phyloP scores from a whole-genome alignment of 1,284 basidiomycete species.

The Ceratobasidium papillatum region DNA sequence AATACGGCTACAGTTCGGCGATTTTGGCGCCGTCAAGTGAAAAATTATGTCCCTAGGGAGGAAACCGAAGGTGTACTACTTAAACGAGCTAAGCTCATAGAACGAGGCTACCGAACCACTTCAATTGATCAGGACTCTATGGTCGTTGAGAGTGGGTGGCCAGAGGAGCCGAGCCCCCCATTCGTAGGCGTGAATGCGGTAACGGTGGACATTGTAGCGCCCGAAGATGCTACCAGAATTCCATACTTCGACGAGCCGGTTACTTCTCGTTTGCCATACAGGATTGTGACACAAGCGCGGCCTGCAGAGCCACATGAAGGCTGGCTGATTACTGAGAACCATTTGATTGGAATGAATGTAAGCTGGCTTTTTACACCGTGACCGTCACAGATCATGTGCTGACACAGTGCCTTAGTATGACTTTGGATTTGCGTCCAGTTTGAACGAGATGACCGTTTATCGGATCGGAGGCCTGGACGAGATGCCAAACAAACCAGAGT shows the following conservation, averaged over 20 bases:
- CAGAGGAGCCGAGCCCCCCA: not conserved
- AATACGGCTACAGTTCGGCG: not conserved
- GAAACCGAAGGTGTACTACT: not conserved
- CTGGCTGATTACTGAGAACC: constrained; percentile 11
- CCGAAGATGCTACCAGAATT: not conserved
- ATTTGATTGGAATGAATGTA: constrained; percentile 23
- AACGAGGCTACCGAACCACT: too few relatives aligned
- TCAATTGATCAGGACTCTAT: not conserved
- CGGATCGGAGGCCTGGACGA: not conserved
- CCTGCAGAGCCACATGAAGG: not conserved
- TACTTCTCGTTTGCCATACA: not conserved
- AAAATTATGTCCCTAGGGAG: not conserved
- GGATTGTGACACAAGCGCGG: not conserved
- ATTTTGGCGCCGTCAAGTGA: not conserved
- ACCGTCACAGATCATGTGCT: not conserved
- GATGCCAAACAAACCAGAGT: not conserved
- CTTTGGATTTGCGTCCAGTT: not conserved
- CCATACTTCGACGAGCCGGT: not conserved
- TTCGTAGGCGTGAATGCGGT: not conserved
- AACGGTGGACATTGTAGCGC: not conserved
- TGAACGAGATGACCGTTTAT: not conserved
- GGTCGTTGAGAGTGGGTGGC: too few relatives aligned
- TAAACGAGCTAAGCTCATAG: not conserved
- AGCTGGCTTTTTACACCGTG: not conserved
- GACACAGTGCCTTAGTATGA: not conserved